These are phyloP conservation scores for Globisporangium lucens DNA, from an alignment of 352 stramenopile species.

Conservation along the genomic window DNA sequence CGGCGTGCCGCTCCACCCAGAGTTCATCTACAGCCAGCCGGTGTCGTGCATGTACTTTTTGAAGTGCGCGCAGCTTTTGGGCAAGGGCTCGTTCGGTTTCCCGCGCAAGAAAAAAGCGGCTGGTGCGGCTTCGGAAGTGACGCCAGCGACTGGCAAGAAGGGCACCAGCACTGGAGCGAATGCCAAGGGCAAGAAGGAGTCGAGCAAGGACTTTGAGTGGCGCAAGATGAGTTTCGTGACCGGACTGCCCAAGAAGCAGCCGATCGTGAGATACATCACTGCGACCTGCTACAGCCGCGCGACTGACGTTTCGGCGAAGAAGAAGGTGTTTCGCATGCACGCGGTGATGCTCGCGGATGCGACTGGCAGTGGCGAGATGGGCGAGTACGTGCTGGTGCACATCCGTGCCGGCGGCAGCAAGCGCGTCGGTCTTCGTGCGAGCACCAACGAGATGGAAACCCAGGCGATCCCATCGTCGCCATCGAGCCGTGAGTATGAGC, in stretches of 20 bases:
- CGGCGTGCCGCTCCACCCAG: constrained; percentile 64
- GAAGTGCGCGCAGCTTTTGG: constrained; percentile 50
- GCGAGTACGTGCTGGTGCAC: constrained; percentile 69
- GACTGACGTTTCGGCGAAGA: constrained; percentile 49
- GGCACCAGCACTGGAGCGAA: constrained; percentile 21
- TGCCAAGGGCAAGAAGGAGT: constrained; percentile 35
- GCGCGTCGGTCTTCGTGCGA: constrained; percentile 57
- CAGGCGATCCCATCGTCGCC: constrained; percentile 15
- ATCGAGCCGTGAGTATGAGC: constrained; percentile 19
- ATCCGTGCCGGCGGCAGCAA: constrained; percentile 70
- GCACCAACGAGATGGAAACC: constrained; percentile 18
- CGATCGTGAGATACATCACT: constrained; percentile 72
- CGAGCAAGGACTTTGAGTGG: constrained; percentile 77
- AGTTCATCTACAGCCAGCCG: constrained; percentile 76
- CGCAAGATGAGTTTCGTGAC: constrained; percentile 84
- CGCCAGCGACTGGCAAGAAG: constrained; percentile 16
- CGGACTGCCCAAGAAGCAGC: constrained; percentile 69
- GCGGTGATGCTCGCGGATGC: constrained; percentile 68
- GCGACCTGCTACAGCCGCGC: constrained; percentile 71
- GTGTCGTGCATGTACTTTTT: constrained; percentile 80
- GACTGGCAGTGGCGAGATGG: constrained; percentile 38
- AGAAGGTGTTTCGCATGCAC: constrained; percentile 82
- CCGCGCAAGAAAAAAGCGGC: constrained; percentile 55
- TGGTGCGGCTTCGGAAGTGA: constrained; percentile 11
- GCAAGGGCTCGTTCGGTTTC: constrained; percentile 71